Base-by-base conservation (phyloP, 441 rosid genomes). In the Adansonia gregorii region DNA sequence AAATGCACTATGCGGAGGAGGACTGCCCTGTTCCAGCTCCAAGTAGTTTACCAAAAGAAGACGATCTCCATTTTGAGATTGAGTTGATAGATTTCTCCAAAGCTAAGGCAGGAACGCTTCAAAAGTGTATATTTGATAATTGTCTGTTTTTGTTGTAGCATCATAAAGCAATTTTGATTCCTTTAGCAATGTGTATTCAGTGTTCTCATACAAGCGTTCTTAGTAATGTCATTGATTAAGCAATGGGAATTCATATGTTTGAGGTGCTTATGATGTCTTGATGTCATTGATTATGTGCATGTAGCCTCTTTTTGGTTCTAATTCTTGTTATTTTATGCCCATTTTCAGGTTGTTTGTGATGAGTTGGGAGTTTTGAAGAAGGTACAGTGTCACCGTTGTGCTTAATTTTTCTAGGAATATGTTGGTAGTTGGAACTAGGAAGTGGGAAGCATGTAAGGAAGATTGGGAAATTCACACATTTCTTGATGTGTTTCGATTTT, bases 31-130 rank as follows among this genome's bases (percentile, higher is more conserved):
- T 97, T 76, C 82, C 90, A 66, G 94, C 85, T 80, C 87, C 95
- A 19, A 83, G 73, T 72, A 86, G 76, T 85, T 94, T 94, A 78
- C 98, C 97, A 0, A 90, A 89, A 87, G 97, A 94, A 20, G 91
- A 91, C 63, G 98, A 94, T 81, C 98, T 97, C 83, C 98, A 97
- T 86, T 97, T 91, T 90, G 99, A 94, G 93, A 80, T 90, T 86
- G 98, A 94, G 81, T 82, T 97, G 93, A 58, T 93, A 71, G 95
- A 92, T 35, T 94, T 93, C 82, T 82, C 83, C 82, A 93, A 93
- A 87, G 96, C 86, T 82, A 97, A 93, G 98, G 99, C 78, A 89
- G 83, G 89, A 61, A 39, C 55, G 67, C 20, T 24, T 14, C 48
- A 27, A 31, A 31, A 31, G 67, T 31, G 31, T 2, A 41, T 72